Conservation (phyloP, 768 basidiomycete genomes). For the Melanogaster broomeanus region DNA sequence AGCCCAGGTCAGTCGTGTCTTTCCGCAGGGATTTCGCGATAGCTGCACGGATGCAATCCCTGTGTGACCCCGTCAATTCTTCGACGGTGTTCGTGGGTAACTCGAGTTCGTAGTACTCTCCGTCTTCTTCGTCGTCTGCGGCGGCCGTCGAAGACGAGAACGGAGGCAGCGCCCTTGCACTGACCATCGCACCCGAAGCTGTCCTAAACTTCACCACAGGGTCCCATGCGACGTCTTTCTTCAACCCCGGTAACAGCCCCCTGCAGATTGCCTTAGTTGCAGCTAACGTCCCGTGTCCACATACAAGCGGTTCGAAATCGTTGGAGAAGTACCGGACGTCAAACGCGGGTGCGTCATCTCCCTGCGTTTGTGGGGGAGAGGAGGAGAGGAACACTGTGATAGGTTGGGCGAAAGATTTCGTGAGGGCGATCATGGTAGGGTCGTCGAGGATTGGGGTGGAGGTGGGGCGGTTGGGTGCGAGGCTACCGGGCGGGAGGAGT, state of each 20-base stretch:
- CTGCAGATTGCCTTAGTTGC: slow-evolving; percentile 39
- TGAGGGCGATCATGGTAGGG: slow-evolving; percentile 25
- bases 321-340: slow-evolving; percentile 42
- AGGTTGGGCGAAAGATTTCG: slow-evolving; percentile 49
- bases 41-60: slow-evolving; percentile 25
- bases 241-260: slow-evolving; percentile 16
- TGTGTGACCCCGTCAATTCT: slow-evolving; percentile 32
- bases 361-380: slow-evolving; percentile 10
- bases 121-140: slow-evolving; percentile 2
- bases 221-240: slow-evolving; percentile 9
- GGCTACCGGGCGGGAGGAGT: slow-evolving; percentile 19
- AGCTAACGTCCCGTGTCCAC: slow-evolving; percentile 48
- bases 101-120: slow-evolving; percentile 34
- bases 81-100: slow-evolving; percentile 33
- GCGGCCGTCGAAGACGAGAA: not conserved
- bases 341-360: slow-evolving; percentile 23
- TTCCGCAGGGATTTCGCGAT: slow-evolving; percentile 39
- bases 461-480: not conserved
- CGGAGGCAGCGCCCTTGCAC: not conserved
- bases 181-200: slow-evolving; percentile 31
- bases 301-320: slow-evolving; percentile 34
- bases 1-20: slow-evolving; percentile 23
- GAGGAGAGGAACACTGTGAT: slow-evolving; percentile 39
- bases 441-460: not conserved
- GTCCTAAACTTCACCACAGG: slow-evolving; percentile 28